Evolutionary conservation across 306 rosid genomes (phyloP).

Genomic region (Vigna unguiculata): DNA sequence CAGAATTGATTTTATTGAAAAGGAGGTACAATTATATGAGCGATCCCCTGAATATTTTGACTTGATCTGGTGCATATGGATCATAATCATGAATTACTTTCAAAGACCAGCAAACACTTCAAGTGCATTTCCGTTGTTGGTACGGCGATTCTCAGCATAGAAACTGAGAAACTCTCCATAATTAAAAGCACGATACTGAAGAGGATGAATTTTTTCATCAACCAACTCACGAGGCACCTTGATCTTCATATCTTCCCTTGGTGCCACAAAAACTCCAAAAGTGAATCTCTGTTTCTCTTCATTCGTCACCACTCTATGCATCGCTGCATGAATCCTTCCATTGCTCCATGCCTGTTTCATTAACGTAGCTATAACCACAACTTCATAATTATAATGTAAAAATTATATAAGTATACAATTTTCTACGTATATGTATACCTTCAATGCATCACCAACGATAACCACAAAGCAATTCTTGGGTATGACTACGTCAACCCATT

Average conservation of each 20-base stretch:
- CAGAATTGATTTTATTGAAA: too few species aligned
- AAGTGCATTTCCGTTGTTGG: constrained; percentile 42
- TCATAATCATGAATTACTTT: too few species aligned
- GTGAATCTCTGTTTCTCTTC: constrained; percentile 56
- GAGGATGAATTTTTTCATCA: constrained; percentile 51
- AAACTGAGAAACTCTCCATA: constrained; percentile 45
- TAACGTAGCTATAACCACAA: too few species aligned
- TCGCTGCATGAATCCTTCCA: constrained; percentile 59
- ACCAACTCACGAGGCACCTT: constrained; percentile 53
- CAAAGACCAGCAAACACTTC: constrained; percentile 52
- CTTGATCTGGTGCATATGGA: too few species aligned
- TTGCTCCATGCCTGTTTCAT: constrained; percentile 64
- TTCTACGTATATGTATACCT: too few species aligned
- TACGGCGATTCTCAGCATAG: constrained; percentile 30
- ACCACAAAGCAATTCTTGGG: constrained; percentile 44
- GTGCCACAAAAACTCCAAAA: constrained; percentile 45
- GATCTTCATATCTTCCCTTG: constrained; percentile 49
- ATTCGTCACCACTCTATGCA: constrained; percentile 58
- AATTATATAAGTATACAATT: too few species aligned
- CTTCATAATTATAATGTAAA: too few species aligned
- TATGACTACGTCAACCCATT: constrained; percentile 49
- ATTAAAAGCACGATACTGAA: constrained; percentile 52
- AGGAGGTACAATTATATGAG: too few species aligned
- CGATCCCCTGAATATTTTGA: too few species aligned
- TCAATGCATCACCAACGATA: constrained; percentile 58